A percentile compares a stretch with the other conserved stretches of the same genome.
Conservation (phyloP, 2,329 filamentous ascomycete genomes). For the Aspergillus clavatus region DNA sequence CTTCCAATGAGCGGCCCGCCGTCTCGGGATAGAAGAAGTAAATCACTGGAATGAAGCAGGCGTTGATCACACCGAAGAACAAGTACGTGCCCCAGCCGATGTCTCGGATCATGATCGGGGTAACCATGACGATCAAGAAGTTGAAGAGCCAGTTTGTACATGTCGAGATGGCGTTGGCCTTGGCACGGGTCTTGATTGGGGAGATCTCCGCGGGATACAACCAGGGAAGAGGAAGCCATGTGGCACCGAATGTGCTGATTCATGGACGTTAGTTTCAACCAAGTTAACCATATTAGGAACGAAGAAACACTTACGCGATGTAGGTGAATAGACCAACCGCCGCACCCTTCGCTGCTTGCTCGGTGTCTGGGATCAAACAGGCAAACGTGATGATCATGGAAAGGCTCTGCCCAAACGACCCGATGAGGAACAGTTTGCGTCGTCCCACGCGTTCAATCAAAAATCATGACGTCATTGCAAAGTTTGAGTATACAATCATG, state of each 20-base stretch:
- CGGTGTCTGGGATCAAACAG: slow-evolving; percentile 32
- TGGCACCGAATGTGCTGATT: slow-evolving; percentile 55
- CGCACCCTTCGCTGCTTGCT: slow-evolving; percentile 31
- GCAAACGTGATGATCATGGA: slow-evolving; percentile 39
- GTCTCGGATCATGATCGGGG: slow-evolving; percentile 37
- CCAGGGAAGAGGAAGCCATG: slow-evolving; percentile 62
- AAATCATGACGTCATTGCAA: slow-evolving; percentile 44
- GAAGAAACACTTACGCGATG: too few species aligned
- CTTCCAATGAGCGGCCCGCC: slow-evolving; percentile 40
- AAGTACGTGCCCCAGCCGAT: slow-evolving; percentile 43
- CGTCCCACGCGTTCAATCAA: slow-evolving; percentile 48
- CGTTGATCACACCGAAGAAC: slow-evolving; percentile 41
- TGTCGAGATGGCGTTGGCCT: slow-evolving; percentile 52
- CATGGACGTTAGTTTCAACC: too few species aligned
- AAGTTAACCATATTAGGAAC: too few species aligned
- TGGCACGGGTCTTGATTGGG: slow-evolving; percentile 52
- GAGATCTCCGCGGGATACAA: slow-evolving; percentile 48
- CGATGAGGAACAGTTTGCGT: slow-evolving; percentile 39
- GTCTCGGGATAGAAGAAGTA: slow-evolving; percentile 54
- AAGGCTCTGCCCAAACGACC: slow-evolving; percentile 34
- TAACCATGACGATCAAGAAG: slow-evolving; percentile 52
- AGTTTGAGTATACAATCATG: slow-evolving; percentile 44
- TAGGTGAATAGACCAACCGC: slow-evolving; percentile 63
- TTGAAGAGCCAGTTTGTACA: slow-evolving; percentile 55
- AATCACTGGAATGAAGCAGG: slow-evolving; percentile 48